phyloP scores from a whole-genome alignment of 148 eudicot genomes.

The Selenicereus undatus region DNA sequence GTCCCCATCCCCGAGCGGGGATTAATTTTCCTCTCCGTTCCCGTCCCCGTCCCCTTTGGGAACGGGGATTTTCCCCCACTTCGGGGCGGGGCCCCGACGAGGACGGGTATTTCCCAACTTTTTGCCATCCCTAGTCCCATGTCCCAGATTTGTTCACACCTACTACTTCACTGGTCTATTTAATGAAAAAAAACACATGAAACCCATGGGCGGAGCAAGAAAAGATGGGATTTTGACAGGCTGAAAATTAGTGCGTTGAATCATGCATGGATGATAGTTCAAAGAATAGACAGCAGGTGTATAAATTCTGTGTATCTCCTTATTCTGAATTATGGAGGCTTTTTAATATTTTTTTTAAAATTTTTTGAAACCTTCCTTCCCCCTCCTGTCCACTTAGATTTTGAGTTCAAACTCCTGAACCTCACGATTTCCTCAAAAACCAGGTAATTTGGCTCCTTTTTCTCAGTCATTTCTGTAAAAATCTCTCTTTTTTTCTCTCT shows the following conservation, averaged over 20 bases:
- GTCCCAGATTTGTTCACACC: not conserved
- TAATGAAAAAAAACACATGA: constrained; percentile 7
- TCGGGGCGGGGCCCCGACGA: no score
- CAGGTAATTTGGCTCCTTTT: constrained; percentile 17
- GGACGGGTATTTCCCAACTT: no score
- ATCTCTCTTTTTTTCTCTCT: not conserved
- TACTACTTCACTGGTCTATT: constrained; percentile 1
- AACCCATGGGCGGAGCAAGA: no score
- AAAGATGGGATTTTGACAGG: not conserved
- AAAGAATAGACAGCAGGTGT: not conserved
- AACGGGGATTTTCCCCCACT: no score
- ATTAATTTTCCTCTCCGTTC: no score
- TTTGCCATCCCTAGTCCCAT: no score
- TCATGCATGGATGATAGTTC: not conserved
- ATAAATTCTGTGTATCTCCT: no score
- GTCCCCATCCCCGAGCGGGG: no score
- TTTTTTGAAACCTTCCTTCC: not conserved
- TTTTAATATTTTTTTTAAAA: no score
- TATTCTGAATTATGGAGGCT: no score
- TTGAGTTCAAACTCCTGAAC: not conserved
- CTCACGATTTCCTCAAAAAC: constrained; percentile 8
- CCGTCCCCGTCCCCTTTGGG: no score
- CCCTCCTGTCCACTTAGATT: not conserved
- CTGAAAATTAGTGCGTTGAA: constrained; percentile 12
- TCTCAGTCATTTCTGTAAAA: not conserved